Conservation (phyloP, 352 stramenopile species). For the Pelagophyceae sp. region DNA sequence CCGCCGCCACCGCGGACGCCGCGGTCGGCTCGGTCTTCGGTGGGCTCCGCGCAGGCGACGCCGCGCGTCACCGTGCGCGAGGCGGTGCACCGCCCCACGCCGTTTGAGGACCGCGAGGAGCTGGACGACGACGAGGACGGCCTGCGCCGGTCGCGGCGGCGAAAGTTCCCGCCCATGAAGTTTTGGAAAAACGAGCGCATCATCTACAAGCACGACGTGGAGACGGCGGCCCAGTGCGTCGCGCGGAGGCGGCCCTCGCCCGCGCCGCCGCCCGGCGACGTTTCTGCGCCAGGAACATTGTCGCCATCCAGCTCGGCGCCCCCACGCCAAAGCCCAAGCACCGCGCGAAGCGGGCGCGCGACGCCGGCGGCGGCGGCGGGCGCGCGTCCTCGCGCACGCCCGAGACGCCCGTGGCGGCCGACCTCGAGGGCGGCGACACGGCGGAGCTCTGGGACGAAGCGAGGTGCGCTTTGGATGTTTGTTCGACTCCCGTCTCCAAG, state of each 20-base stretch:
- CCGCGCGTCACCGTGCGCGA: background rate
- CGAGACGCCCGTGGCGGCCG: conserved; percentile 13
- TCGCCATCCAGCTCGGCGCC: conserved; percentile 11
- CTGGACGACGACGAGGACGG: conserved; percentile 25
- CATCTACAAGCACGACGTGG: conserved; percentile 44
- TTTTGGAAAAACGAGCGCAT: conserved; percentile 61
- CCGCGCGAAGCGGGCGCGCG: background rate
- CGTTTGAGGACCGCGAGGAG: background rate
- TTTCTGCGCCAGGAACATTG: background rate
- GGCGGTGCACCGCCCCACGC: background rate
- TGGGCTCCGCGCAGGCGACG: background rate
- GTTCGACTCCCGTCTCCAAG: no score
- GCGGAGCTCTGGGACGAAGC: conserved; percentile 50
- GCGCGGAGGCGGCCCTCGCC: no score
- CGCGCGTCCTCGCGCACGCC: conserved; percentile 21
- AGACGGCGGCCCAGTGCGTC: no score
- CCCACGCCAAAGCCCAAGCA: conserved; percentile 7
- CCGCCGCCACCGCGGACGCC: background rate
- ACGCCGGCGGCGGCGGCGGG: background rate
- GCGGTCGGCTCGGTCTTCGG: background rate
- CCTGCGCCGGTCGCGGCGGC: conserved; percentile 41
- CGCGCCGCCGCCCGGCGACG: no score
- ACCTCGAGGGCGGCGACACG: conserved; percentile 36
- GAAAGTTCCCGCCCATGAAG: conserved; percentile 41
- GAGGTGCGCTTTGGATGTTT: background rate